Percentiles rank a stretch among this genome's conserved stretches.
These are phyloP conservation scores for Abrus pulchellus DNA, from an alignment of 306 rosid genomes.

Conservation along the genomic window DNA sequence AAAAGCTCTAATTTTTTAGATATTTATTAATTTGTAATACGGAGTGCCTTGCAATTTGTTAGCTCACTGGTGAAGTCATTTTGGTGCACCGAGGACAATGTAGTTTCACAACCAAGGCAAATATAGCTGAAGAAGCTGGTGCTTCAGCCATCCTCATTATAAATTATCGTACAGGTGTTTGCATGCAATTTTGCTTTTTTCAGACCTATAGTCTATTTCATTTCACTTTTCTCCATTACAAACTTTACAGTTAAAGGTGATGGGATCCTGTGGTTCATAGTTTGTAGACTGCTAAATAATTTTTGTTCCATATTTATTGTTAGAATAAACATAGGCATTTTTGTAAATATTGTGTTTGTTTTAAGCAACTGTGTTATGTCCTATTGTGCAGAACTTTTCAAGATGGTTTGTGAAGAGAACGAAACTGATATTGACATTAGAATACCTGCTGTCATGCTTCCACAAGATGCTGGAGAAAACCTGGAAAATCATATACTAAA, in stretches of 20 bases:
- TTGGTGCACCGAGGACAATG: constrained; percentile 93
- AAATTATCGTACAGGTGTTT: constrained; percentile 78
- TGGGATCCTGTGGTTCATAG: background rate
- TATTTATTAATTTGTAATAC: constrained; percentile 53
- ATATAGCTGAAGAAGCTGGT: constrained; percentile 77
- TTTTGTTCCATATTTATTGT: constrained; percentile 34
- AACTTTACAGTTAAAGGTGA: constrained; percentile 25
- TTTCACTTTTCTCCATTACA: constrained; percentile 3
- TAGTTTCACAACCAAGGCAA: constrained; percentile 96
- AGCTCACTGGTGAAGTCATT: constrained; percentile 85
- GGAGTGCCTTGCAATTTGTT: constrained; percentile 68
- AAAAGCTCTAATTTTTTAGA: constrained; percentile 38
- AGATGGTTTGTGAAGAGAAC: constrained; percentile 89
- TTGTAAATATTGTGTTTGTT: constrained; percentile 21
- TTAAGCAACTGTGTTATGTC: constrained; percentile 32
- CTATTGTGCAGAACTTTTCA: constrained; percentile 79
- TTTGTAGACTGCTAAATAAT: constrained; percentile 11
- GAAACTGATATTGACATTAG: constrained; percentile 76
- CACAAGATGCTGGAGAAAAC: constrained; percentile 79
- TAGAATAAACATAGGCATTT: constrained; percentile 13
- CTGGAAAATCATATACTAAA: constrained; percentile 63
- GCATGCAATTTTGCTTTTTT: constrained; percentile 39
- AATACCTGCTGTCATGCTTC: constrained; percentile 96
- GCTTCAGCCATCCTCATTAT: constrained; percentile 95
- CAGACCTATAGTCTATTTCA: constrained; percentile 24